These are phyloP conservation scores for Quercus engelmannii DNA, from an alignment of 306 rosid species.

Conservation along the genomic window DNA sequence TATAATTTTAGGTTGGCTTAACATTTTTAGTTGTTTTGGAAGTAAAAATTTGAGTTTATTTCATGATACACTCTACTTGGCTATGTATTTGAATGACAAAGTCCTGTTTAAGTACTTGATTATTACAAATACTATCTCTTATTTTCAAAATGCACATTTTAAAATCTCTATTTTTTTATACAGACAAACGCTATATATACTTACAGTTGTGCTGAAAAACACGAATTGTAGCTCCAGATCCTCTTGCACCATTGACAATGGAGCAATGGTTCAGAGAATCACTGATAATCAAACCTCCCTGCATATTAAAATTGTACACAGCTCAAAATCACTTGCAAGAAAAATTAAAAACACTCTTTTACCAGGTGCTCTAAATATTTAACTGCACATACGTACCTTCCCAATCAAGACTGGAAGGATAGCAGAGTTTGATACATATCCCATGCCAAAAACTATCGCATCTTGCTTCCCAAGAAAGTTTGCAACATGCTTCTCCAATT, in stretches of 20 bases:
- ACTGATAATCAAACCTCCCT: constrained; percentile 86
- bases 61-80: too few species aligned
- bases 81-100: too few species aligned
- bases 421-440: constrained; percentile 80
- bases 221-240: constrained; percentile 85
- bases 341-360: not conserved
- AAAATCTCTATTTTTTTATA: too few species aligned
- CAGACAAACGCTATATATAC: not conserved
- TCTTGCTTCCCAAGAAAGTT: constrained; percentile 65
- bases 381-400: constrained; percentile 42
- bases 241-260: constrained; percentile 84
- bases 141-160: too few species aligned
- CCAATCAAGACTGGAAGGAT: constrained; percentile 74
- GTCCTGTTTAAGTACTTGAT: too few species aligned
- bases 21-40: too few species aligned
- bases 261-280: constrained; percentile 89
- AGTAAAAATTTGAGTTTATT: too few species aligned
- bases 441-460: constrained; percentile 88
- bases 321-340: not conserved
- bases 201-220: constrained; percentile 79
- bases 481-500: constrained; percentile 72
- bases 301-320: not conserved
- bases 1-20: too few species aligned
- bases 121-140: too few species aligned
- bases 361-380: not conserved